Conservation (phyloP, 768 basidiomycete species). For the Leucogyrophana mollusca region DNA sequence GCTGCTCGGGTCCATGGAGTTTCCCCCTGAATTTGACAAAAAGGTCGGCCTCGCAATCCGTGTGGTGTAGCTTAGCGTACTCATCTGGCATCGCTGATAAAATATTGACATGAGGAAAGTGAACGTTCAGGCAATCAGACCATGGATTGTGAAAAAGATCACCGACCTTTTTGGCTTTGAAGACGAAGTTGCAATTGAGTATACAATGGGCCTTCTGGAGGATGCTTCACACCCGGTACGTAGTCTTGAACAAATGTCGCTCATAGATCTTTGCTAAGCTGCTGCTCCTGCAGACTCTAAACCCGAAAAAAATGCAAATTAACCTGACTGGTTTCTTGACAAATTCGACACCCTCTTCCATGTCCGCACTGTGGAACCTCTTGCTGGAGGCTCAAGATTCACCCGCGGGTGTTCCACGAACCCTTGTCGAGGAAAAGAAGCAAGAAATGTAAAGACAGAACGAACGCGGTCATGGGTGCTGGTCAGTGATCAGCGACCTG, state of each 20-base stretch:
- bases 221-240: slow-evolving; percentile 80
- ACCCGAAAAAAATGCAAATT: slow-evolving; percentile 96
- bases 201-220: slow-evolving; percentile 92
- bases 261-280: slow-evolving; percentile 4
- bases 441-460: too few relatives aligned
- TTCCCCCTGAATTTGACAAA: slow-evolving; percentile 85
- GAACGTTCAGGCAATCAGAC: slow-evolving; percentile 85
- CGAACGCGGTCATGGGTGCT: too few relatives aligned
- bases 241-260: slow-evolving; percentile 2
- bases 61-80: background rate
- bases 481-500: too few relatives aligned
- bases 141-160: slow-evolving; percentile 95
- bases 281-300: slow-evolving; percentile 65
- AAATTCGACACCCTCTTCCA: slow-evolving; percentile 81
- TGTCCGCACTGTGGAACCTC: slow-evolving; percentile 85
- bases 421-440: slow-evolving; percentile 91
- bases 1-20: slow-evolving; percentile 85
- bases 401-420: slow-evolving; percentile 84
- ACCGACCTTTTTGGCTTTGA: slow-evolving; percentile 90
- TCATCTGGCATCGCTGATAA: background rate
- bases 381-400: slow-evolving; percentile 92
- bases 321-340: slow-evolving; percentile 91
- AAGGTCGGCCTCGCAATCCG: slow-evolving; percentile 48
- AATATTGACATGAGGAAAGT: slow-evolving; percentile 96
- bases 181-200: slow-evolving; percentile 96